Percentiles rank a stretch among this genome's conserved stretches.
Conservation (phyloP, 1,284 basidiomycete genomes). For the Chondrostereum purpureum region DNA sequence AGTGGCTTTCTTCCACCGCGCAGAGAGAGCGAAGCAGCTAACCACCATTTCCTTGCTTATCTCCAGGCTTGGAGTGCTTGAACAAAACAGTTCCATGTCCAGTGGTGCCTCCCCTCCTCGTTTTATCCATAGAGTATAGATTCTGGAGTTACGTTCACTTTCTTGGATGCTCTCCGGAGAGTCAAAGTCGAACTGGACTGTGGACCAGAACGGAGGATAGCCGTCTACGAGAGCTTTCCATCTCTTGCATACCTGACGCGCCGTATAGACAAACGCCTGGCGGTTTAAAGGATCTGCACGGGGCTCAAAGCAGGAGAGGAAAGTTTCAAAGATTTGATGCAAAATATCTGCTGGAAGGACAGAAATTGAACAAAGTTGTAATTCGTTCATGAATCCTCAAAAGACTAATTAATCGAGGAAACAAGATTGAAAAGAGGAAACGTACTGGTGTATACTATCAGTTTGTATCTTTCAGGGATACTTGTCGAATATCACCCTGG, state of each 20-base stretch:
- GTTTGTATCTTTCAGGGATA: background rate
- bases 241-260: background rate
- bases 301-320: background rate
- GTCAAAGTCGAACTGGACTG: background rate
- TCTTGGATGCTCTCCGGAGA: background rate
- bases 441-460: background rate
- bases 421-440: no score
- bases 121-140: background rate
- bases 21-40: background rate
- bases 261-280: background rate
- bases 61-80: background rate
- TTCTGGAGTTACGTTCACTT: background rate
- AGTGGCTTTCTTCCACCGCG: background rate
- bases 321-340: background rate
- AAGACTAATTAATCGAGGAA: no score
- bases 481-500: background rate
- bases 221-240: background rate
- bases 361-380: background rate
- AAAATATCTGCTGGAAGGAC: background rate
- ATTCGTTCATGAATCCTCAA: no score
- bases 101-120: background rate
- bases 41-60: background rate
- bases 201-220: background rate
- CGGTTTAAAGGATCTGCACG: background rate
- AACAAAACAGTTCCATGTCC: background rate